Conservation (phyloP, 768 basidiomycete species). For the Phlebiopsis gigantea region DNA sequence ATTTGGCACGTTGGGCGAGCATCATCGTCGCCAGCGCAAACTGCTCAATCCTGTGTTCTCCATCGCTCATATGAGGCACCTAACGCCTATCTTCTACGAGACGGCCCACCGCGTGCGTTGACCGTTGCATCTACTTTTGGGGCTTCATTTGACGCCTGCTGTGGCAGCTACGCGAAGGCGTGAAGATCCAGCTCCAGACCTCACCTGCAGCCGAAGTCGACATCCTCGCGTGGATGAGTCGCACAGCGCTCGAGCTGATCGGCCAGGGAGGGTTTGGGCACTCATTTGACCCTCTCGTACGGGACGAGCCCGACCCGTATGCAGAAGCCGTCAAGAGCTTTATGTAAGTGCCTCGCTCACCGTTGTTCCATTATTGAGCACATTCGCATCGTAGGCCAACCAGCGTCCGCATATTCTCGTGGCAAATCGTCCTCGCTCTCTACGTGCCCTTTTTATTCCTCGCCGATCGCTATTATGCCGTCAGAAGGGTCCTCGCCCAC, state of each 20-base stretch:
- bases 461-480: background rate
- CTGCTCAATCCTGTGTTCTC: conserved; percentile 30
- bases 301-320: background rate
- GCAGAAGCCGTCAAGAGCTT: conserved; percentile 8
- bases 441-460: background rate
- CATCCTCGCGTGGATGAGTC: conserved; percentile 15
- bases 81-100: conserved; percentile 23
- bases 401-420: background rate
- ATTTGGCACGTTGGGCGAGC: background rate
- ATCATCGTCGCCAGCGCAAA: conserved; percentile 24
- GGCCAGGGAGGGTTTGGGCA: conserved; percentile 12
- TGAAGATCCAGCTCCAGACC: background rate
- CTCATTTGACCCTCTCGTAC: conserved; percentile 11
- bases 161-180: background rate
- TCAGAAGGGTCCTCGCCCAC: background rate
- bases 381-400: background rate
- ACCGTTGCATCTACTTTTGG: background rate
- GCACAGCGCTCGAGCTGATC: conserved; percentile 15
- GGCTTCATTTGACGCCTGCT: background rate
- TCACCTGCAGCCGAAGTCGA: conserved; percentile 9
- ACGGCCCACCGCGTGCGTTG: conserved; percentile 11
- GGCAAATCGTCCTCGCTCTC: background rate
- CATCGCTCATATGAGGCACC: conserved; percentile 22
- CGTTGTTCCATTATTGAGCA: too few relatives aligned
- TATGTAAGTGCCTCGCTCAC: too few relatives aligned